A percentile compares a stretch with the other conserved stretches of the same genome.
Conservation (phyloP, 108 stramenopile genomes). For the Nitzschia putrida region DNA sequence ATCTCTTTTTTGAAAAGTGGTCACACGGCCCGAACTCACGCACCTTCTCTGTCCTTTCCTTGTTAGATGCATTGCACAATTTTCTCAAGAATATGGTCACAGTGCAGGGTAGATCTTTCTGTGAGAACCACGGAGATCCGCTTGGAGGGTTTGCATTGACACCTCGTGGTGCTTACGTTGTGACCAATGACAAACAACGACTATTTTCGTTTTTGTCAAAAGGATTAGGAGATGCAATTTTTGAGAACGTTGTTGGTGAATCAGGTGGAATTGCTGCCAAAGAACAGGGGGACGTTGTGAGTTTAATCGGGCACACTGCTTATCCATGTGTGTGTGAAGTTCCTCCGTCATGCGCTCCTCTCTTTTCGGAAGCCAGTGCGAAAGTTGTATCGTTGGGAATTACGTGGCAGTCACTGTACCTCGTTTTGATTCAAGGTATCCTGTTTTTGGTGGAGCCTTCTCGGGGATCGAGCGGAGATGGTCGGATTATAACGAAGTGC, state of each 20-base stretch:
- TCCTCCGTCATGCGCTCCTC: slow-evolving; percentile 45
- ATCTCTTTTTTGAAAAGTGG: not conserved
- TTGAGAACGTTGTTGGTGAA: slow-evolving; percentile 15
- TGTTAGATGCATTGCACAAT: slow-evolving; percentile 18
- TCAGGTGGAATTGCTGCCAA: slow-evolving; percentile 10
- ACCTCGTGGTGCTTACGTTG: not conserved
- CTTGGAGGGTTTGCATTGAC: slow-evolving; percentile 27
- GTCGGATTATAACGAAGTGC: slow-evolving; percentile 67
- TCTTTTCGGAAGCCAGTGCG: slow-evolving; percentile 61
- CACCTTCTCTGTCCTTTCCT: not conserved
- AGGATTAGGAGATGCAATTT: slow-evolving; percentile 17
- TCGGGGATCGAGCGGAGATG: slow-evolving; percentile 58
- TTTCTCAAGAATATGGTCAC: slow-evolving; percentile 7
- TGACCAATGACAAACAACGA: not conserved
- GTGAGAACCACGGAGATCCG: not conserved
- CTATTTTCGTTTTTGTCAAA: slow-evolving; percentile 30
- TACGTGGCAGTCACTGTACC: slow-evolving; percentile 86
- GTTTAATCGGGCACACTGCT: slow-evolving; percentile 60
- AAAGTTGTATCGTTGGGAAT: slow-evolving; percentile 79
- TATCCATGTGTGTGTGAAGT: slow-evolving; percentile 89
- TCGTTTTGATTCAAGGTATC: slow-evolving; percentile 62
- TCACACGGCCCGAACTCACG: not conserved
- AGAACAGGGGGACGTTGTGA: slow-evolving; percentile 55
- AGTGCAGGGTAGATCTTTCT: not conserved
- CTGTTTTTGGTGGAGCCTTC: slow-evolving; percentile 77